phyloP scores from a whole-genome alignment of 164 flowering plant species.

The Macadamia tetraphylla region DNA sequence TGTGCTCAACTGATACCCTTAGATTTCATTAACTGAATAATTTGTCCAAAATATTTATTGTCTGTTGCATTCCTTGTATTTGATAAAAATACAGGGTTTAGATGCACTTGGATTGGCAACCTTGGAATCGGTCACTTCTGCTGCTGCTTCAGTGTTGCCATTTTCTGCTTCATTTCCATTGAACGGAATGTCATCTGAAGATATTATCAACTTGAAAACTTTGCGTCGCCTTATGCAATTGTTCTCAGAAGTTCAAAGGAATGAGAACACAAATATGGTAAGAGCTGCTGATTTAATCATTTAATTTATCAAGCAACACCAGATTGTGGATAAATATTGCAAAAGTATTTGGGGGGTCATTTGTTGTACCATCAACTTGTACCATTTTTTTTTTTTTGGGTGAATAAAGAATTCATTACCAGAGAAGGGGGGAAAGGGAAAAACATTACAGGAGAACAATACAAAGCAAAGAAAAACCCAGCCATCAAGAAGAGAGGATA shows the following conservation, averaged over 20 bases:
- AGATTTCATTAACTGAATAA: background rate
- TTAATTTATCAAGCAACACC: background rate
- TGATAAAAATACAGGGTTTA: slow-evolving; percentile 52
- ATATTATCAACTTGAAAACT: slow-evolving; percentile 56
- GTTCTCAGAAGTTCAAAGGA: slow-evolving; percentile 42
- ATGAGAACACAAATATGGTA: slow-evolving; percentile 28
- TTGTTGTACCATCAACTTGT: too few relatives aligned
- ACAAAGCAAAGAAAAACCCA: too few relatives aligned
- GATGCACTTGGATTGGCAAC: slow-evolving; percentile 88
- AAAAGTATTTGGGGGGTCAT: too few relatives aligned
- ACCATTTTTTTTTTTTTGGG: too few relatives aligned
- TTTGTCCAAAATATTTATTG: background rate
- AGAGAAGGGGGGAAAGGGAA: too few relatives aligned
- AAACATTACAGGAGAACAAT: too few relatives aligned
- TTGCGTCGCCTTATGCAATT: slow-evolving; percentile 57
- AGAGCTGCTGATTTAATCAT: slow-evolving; percentile 4
- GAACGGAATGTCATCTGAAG: slow-evolving; percentile 57
- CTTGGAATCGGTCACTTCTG: slow-evolving; percentile 41
- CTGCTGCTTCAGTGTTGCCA: slow-evolving; percentile 40
- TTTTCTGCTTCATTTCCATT: slow-evolving; percentile 30
- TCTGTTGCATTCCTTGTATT: slow-evolving; percentile 7
- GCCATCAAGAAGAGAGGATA: too few relatives aligned
- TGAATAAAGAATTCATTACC: too few relatives aligned
- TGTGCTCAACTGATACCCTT: background rate
- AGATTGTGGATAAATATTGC: background rate